Base-by-base conservation (phyloP, 2,329 filamentous ascomycete species). In the Massarina eburnea region DNA sequence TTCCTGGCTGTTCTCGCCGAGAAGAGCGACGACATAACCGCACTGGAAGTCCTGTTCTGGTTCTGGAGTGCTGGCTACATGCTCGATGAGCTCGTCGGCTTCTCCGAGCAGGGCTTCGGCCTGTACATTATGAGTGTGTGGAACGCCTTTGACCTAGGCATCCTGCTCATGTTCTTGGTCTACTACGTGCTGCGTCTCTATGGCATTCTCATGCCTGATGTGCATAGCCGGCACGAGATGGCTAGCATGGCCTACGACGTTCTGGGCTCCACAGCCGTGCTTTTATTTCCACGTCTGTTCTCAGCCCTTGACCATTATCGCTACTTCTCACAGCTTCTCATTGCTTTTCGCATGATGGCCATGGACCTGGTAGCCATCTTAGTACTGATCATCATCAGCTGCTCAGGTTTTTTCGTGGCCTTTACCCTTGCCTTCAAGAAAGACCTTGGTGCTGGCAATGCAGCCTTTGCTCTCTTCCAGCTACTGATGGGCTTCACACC, bases 71-170 rank as follows among this genome's bases (percentile, higher is more conserved):
- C 90, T 20, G 92, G 92, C 1, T 96, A 95, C 70, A 95, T 96
- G 90, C 82, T 96, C 24, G 92, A 96, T 62, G 92, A 96, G 71
- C 81, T 97, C 18, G 91, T 96, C 15, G 91, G 91, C 9, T 96
- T 96, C 76, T 96, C 91, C 56, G 92, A 97, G 69, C 91, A 96
- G 71, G 92, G 92, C 2, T 96, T 96, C 67, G 91, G 91, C 29
- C 81, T 97, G 22, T 97, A 96, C 72, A 89, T 96, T 62, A 92
- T 96, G 84, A 95, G 90, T 67, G 94, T 96, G 68, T 96, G 92
- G 92, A 96, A 96, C 68, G 83, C 91, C 29, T 96, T 96, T 68
- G 92, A 96, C 64, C 76, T 96, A 29, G 91, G 91, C 8, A 96
- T 96, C 42, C 74, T 96, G 41, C 73, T 95, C 19, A 76, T 96